These are phyloP conservation scores for Pontederia crassipes DNA, from an alignment of 176 grass and related monocot species.

Conservation along the genomic window DNA sequence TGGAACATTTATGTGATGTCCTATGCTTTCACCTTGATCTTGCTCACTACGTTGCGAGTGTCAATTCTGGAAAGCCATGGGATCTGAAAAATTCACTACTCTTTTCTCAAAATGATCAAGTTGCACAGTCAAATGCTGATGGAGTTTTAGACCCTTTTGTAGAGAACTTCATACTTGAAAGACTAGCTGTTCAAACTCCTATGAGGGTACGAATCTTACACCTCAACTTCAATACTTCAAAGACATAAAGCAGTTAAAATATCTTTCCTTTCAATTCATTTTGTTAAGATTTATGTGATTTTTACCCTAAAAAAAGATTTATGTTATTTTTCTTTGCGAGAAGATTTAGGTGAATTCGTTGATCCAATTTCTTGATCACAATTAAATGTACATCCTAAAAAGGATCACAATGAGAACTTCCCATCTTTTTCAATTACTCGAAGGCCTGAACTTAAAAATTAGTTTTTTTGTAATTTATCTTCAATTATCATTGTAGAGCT, in stretches of 20 bases:
- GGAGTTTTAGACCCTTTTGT: slow-evolving; percentile 78
- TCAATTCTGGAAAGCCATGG: slow-evolving; percentile 65
- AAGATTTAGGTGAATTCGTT: too few species aligned
- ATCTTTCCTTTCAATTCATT: too few species aligned
- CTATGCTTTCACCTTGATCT: slow-evolving; percentile 94
- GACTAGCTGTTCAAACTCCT: slow-evolving; percentile 75
- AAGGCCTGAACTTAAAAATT: background rate
- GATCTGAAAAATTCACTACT: slow-evolving; percentile 57
- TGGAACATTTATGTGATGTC: slow-evolving; percentile 86
- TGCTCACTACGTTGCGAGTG: slow-evolving; percentile 74
- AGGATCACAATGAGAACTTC: too few species aligned
- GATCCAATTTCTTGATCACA: too few species aligned
- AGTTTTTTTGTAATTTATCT: background rate
- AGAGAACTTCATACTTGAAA: slow-evolving; percentile 91
- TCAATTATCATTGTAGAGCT: slow-evolving; percentile 8
- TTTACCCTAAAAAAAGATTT: too few species aligned
- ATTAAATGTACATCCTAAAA: too few species aligned
- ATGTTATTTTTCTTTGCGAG: too few species aligned
- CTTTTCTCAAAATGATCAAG: slow-evolving; percentile 56
- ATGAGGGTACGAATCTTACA: slow-evolving; percentile 43
- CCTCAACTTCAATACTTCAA: background rate
- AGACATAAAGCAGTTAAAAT: too few species aligned
- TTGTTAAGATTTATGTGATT: too few species aligned
- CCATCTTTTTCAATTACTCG: too few species aligned
- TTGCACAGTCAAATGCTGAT: slow-evolving; percentile 30